These are phyloP conservation scores for Linanthus parryae DNA, from an alignment of 148 eudicot species.

Conservation along the genomic window DNA sequence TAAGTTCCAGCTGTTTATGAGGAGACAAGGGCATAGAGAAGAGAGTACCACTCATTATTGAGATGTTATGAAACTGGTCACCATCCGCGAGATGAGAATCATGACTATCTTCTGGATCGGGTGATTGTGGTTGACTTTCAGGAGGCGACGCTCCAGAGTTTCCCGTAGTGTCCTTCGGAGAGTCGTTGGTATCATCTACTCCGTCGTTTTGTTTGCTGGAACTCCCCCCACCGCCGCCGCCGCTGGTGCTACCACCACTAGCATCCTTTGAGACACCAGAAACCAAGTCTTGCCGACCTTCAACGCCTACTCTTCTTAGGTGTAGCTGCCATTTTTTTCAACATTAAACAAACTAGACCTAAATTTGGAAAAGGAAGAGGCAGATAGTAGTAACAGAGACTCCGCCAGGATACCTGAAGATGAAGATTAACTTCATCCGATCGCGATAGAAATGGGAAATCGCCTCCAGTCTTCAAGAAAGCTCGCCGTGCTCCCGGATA, in stretches of 20 bases:
- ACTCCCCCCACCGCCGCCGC: constrained; percentile 17
- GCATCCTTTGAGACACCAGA: constrained; percentile 37
- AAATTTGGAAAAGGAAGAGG: background rate
- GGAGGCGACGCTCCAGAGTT: constrained; percentile 24
- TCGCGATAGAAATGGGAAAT: constrained; percentile 92
- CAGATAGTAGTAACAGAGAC: background rate
- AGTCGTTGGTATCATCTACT: constrained; percentile 39
- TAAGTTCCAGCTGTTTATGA: constrained; percentile 9
- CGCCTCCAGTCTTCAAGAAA: constrained; percentile 82
- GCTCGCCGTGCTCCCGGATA: constrained; percentile 92
- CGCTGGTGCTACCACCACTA: constrained; percentile 21
- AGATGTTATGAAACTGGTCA: constrained; percentile 12
- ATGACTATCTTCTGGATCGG: constrained; percentile 18
- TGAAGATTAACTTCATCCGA: constrained; percentile 97
- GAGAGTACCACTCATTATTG: constrained; percentile 2
- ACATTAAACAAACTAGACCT: no score
- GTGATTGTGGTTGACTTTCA: constrained; percentile 25
- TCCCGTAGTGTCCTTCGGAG: constrained; percentile 24
- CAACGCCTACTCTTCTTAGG: constrained; percentile 89
- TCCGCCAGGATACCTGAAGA: constrained; percentile 60
- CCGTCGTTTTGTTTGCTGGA: constrained; percentile 38
- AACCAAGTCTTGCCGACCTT: constrained; percentile 66
- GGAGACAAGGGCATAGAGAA: constrained; percentile 3
- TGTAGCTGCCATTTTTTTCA: constrained; percentile 66
- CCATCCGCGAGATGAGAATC: constrained; percentile 16